Evolutionary conservation across 2,329 filamentous ascomycete genomes (phyloP).

Genomic region (Tolypocladium tundrense): DNA sequence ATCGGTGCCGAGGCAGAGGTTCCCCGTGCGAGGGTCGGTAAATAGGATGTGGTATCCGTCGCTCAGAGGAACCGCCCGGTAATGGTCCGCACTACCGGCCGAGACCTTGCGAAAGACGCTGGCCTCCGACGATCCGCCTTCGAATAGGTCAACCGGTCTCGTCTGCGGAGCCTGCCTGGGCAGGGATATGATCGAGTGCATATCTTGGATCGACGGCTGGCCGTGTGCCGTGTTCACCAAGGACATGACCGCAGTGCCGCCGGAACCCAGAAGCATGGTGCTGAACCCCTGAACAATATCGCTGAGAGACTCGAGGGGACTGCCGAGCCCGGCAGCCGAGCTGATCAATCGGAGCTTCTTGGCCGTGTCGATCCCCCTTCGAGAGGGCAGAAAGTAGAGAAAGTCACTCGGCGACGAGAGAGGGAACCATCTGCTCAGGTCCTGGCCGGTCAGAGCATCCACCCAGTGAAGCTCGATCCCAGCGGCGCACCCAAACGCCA

Average conservation of each 20-base stretch:
- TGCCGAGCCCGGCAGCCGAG: constrained; percentile 35
- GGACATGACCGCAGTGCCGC: constrained; percentile 10
- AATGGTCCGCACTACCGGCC: constrained; percentile 44
- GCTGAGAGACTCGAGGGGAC: constrained; percentile 9
- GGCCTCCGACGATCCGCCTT: not conserved
- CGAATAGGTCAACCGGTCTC: not conserved
- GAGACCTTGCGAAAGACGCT: constrained; percentile 18
- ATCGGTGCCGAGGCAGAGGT: constrained; percentile 52
- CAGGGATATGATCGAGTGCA: not conserved
- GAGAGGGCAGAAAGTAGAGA: constrained; percentile 49
- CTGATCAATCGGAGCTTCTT: constrained; percentile 53
- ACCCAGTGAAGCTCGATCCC: constrained; percentile 55
- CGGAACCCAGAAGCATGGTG: constrained; percentile 10
- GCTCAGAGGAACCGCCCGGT: constrained; percentile 51
- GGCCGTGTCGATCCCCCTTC: constrained; percentile 34
- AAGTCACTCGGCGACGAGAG: constrained; percentile 43
- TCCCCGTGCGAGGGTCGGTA: constrained; percentile 45
- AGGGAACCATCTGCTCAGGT: constrained; percentile 45
- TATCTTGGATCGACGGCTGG: not conserved
- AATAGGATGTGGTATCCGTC: constrained; percentile 57
- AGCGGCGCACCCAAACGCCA: constrained; percentile 53
- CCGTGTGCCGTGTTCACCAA: not conserved
- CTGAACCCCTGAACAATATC: constrained; percentile 12
- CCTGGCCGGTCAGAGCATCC: constrained; percentile 33
- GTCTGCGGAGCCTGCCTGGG: not conserved